Evolutionary conservation across 2,329 filamentous ascomycete species (phyloP).

Genomic region (Pyrenophora seminiperda): DNA sequence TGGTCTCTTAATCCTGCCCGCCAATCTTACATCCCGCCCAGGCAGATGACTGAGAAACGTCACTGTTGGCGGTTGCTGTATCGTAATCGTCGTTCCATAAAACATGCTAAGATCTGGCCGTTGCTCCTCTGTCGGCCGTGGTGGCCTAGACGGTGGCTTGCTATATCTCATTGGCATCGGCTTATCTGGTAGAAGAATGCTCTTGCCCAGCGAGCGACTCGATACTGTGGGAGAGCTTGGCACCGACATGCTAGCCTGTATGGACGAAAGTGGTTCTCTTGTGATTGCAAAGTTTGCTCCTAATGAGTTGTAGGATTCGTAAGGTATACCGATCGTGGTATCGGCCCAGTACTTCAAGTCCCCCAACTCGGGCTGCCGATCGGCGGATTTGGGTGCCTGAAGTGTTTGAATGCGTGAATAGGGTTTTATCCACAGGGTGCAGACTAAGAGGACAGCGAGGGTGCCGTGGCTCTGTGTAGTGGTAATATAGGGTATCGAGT

Average conservation of each 20-base stretch:
- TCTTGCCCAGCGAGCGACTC: conserved; percentile 1
- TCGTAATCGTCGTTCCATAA: conserved; percentile 4
- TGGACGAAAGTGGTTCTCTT: conserved; percentile 19
- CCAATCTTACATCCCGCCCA: background rate
- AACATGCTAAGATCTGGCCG: conserved; percentile 33
- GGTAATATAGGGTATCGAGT: conserved; percentile 29
- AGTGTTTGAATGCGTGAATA: conserved; percentile 14
- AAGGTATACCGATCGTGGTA: conserved; percentile 29
- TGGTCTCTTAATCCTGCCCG: background rate
- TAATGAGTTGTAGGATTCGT: conserved; percentile 18
- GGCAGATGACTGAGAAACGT: conserved; percentile 8
- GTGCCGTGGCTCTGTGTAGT: conserved; percentile 31
- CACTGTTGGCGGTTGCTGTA: conserved; percentile 14
- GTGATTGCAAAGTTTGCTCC: conserved; percentile 9
- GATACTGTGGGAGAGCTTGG: conserved; percentile 8
- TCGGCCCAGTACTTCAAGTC: conserved; percentile 25
- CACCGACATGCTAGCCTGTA: conserved; percentile 27
- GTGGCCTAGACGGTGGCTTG: conserved; percentile 24
- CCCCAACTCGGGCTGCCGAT: conserved; percentile 2
- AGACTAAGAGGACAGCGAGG: conserved; percentile 31
- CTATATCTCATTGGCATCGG: conserved; percentile 9
- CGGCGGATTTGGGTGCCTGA: conserved; percentile 8
- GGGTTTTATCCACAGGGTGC: conserved; percentile 26
- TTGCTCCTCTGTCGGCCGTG: conserved; percentile 26
- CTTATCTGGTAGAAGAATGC: conserved; percentile 21